Percentiles rank a stretch among this genome's conserved stretches.
Evolutionary conservation across 225 moss, liverwort and hornwort species (phyloP).

Genomic region (Marchantia paleacea): DNA sequence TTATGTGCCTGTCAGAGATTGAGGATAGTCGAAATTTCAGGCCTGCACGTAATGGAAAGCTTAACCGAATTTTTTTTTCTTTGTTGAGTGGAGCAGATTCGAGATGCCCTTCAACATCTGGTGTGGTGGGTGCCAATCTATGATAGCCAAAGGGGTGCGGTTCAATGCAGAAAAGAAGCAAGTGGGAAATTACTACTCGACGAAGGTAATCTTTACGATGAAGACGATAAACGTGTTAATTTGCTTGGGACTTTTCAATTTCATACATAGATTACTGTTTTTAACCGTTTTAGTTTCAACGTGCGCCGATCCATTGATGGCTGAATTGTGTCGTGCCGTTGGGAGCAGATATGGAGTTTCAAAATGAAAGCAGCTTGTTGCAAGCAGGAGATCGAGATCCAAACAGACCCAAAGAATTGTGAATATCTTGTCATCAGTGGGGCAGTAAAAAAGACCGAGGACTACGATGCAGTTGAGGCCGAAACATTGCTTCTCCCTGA

Average conservation of each 20-base stretch:
- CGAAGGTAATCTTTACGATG: constrained; percentile 56
- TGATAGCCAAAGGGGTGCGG: constrained; percentile 98
- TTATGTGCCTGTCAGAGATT: too few species aligned
- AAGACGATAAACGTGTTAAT: background rate
- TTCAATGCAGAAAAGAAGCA: constrained; percentile 99
- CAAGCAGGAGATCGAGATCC: constrained; percentile 92
- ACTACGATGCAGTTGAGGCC: constrained; percentile 91
- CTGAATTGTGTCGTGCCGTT: background rate
- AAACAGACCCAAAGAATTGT: constrained; percentile 95
- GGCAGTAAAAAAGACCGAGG: constrained; percentile 88
- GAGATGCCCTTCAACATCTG: constrained; percentile 99
- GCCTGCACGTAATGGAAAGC: too few species aligned
- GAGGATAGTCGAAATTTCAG: too few species aligned
- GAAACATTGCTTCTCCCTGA: constrained; percentile 82
- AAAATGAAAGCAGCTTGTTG: constrained; percentile 98
- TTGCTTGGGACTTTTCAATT: background rate
- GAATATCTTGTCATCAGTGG: constrained; percentile 87
- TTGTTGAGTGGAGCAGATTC: constrained; percentile 40
- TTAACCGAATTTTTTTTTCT: background rate
- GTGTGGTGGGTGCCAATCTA: constrained; percentile 92
- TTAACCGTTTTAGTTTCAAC: background rate
- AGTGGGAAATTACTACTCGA: constrained; percentile 96
- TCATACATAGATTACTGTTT: background rate
- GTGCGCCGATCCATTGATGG: background rate
- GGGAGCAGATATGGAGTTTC: constrained; percentile 96